Conservation (phyloP, 495 filamentous ascomycete genomes). For the Xylaria palmicola region DNA sequence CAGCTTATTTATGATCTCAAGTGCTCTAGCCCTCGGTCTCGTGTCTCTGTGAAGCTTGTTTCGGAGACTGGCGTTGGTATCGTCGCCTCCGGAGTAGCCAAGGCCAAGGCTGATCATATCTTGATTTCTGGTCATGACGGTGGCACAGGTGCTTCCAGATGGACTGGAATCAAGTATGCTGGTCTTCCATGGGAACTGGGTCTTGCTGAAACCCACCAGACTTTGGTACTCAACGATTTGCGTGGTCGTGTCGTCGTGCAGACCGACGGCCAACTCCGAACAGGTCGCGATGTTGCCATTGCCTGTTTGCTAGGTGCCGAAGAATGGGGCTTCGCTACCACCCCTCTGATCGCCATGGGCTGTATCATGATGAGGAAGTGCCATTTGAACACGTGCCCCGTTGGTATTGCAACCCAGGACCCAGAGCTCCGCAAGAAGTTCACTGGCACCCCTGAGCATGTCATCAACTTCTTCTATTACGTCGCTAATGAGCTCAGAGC, state of each 20-base stretch:
- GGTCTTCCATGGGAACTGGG: slow-evolving; percentile 98
- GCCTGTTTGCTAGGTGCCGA: slow-evolving; percentile 96
- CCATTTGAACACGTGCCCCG: slow-evolving; percentile 63
- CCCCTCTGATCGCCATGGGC: slow-evolving; percentile 94
- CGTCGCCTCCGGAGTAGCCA: slow-evolving; percentile 96
- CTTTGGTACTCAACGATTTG: slow-evolving; percentile 95
- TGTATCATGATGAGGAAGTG: slow-evolving; percentile 95
- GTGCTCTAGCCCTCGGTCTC: slow-evolving; percentile 91
- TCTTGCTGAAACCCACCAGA: slow-evolving; percentile 98
- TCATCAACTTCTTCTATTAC: slow-evolving; percentile 99
- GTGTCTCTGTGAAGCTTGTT: slow-evolving; percentile 98
- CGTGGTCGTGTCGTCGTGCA: slow-evolving; percentile 96
- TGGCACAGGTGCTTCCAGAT: slow-evolving; percentile 95
- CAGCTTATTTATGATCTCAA: slow-evolving; percentile 99
- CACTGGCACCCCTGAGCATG: slow-evolving; percentile 89
- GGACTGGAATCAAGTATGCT: slow-evolving; percentile 99
- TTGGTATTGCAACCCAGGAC: slow-evolving; percentile 97
- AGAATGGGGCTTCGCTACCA: slow-evolving; percentile 98
- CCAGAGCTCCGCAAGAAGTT: slow-evolving; percentile 95
- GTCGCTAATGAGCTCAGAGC: slow-evolving; percentile 95
- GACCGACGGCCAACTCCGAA: slow-evolving; percentile 94
- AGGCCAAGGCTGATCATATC: slow-evolving; percentile 98
- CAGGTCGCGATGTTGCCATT: slow-evolving; percentile 93
- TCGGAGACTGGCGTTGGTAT: slow-evolving; percentile 98
- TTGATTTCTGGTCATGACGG: slow-evolving; percentile 97